Base-by-base conservation (phyloP, 805 yeast species). In the Candida sakaeoensis region DNA sequence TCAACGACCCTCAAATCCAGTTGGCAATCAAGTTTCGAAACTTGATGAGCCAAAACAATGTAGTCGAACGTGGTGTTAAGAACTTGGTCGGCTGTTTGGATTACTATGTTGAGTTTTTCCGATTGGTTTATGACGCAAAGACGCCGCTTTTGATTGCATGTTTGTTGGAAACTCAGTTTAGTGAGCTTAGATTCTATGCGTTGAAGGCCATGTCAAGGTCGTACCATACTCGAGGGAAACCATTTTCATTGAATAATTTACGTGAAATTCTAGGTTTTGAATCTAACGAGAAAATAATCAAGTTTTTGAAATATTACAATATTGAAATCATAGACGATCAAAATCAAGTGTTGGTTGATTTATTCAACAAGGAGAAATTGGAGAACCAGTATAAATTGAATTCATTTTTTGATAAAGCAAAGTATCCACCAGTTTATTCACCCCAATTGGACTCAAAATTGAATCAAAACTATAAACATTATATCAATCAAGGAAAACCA, bases 181-280 rank as follows among this genome's bases (percentile, higher is more conserved):
- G 84, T 51, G 91, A 88, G 42, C 68, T 89, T 3, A 61, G 97
- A 33, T 80, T 84, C 48, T 78, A 79, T 51, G 89, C 91, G 0
- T 55, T 91, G 41, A 78, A 77, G 50, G 65, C 87, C 0, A 67
- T 93, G 65, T 64, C 84, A 3, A 67, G 76, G 42, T 65, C 89
- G 0, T 73, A 78, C 42, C 95, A 90, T 52, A 72, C 80, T 2
- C 82, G 79, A 42, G 81, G 87, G 2, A 83, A 78, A 50, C 82
- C 88, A 1, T 76, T 82, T 44, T 68, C 80, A 3, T 69, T 77
- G 0, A 51, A 53, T 1, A 56, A 72, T 8, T 57, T 90, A 12
- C 57, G 61, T 14, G 56, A 61, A 1, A 56, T 78, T 46, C 67
- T 93, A 15, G 84, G 88, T 0, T 91, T 85, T 56, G 89, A 86